Evolutionary conservation across 2,329 filamentous ascomycete species (phyloP).

Genomic region (Curvularia hawaiiensis): DNA sequence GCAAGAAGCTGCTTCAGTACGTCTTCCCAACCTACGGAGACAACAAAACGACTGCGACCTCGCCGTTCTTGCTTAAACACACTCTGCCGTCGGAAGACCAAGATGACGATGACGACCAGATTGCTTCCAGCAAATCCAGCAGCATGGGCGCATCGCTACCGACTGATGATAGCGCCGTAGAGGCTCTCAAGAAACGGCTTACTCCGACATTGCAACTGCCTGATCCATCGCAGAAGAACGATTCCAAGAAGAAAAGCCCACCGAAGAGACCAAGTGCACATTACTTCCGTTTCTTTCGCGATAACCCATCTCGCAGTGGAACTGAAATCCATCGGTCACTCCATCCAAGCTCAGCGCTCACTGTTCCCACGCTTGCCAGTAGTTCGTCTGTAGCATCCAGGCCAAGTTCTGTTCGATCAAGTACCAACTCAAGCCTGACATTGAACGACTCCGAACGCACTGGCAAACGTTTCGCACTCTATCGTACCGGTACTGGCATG

Average conservation of each 20-base stretch:
- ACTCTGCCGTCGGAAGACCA: constrained; percentile 52
- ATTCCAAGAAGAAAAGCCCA: constrained; percentile 30
- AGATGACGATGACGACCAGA: constrained; percentile 52
- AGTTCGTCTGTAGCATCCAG: constrained; percentile 28
- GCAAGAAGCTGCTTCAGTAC: constrained; percentile 93
- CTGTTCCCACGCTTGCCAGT: constrained; percentile 6
- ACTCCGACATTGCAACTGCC: constrained; percentile 74
- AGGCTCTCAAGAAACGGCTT: constrained; percentile 80
- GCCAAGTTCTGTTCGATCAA: constrained; percentile 38
- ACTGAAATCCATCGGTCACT: constrained; percentile 39
- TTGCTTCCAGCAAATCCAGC: constrained; percentile 20
- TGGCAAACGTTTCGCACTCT: constrained; percentile 45
- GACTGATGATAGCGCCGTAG: constrained; percentile 60
- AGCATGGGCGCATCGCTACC: constrained; percentile 28
- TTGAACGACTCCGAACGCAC: constrained; percentile 41
- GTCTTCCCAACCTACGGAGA: constrained; percentile 82
- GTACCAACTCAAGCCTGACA: constrained; percentile 29
- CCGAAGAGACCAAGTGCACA: constrained; percentile 37
- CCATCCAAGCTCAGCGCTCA: constrained; percentile 36
- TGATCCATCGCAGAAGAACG: constrained; percentile 48
- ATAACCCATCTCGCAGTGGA: constrained; percentile 36
- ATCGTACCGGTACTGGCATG: constrained; percentile 50
- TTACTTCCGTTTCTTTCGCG: constrained; percentile 46
- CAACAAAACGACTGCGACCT: constrained; percentile 60
- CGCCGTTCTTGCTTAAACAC: constrained; percentile 64